phyloP scores from a whole-genome alignment of 768 basidiomycete species.

The Suillus discolor region DNA sequence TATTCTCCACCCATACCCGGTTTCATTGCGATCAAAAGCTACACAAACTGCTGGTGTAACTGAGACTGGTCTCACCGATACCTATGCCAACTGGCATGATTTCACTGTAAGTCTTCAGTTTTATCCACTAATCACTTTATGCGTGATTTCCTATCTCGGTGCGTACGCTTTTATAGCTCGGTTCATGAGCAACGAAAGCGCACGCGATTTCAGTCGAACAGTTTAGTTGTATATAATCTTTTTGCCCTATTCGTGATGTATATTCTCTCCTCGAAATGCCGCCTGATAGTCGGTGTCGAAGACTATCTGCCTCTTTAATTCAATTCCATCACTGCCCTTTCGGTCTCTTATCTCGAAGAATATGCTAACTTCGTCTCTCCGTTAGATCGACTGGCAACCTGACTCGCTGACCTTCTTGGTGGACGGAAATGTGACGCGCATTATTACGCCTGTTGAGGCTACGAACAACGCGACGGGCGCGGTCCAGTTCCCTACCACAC shows the following conservation, averaged over 20 bases:
- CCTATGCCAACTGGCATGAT: constrained; percentile 72
- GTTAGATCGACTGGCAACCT: constrained; percentile 81
- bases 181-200: not conserved
- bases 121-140: not conserved
- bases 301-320: not conserved
- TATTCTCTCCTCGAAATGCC: not conserved
- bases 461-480: constrained; percentile 54
- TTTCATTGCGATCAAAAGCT: constrained; percentile 7
- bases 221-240: not conserved
- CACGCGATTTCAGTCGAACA: not conserved
- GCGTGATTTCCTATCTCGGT: not conserved
- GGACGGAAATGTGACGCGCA: constrained; percentile 73
- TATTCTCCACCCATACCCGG: not conserved
- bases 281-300: not conserved
- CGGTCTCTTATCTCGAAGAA: not conserved
- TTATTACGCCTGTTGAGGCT: constrained; percentile 60
- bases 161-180: not conserved
- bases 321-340: not conserved
- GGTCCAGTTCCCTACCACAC: constrained; percentile 71
- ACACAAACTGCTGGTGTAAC: constrained; percentile 51
- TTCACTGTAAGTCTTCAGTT: constrained; percentile 58
- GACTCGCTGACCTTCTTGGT: constrained; percentile 65
- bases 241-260: not conserved
- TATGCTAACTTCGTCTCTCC: not conserved
- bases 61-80: constrained; percentile 56